Evolutionary conservation across 129 eudicot genomes (phyloP), one percentile per base, ranked within the genome.

Genomic region (Artemisia tridentata): DNA sequence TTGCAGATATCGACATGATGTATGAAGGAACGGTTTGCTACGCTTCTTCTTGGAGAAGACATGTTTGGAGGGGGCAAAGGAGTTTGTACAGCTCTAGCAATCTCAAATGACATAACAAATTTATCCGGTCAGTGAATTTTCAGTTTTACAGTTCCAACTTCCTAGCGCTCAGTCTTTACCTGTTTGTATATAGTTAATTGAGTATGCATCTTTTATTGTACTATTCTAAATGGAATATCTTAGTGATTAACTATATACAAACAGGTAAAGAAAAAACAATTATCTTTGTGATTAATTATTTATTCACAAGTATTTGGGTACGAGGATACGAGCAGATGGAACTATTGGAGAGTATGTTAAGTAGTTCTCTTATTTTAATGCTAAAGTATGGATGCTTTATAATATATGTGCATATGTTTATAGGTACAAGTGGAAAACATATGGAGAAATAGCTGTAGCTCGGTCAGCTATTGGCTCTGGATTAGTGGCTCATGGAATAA

Each of bases 21-120:
- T n/a, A n/a, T n/a, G n/a, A 92, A 89, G 82, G 96, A 89, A 66
- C 87, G 98, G 67, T 92, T 92, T 70, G 96, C 96, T 16, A 92
- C 89, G 82, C 91, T 92, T 9, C 91, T 92, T 71, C 88, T 92
- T 8, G 98, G 98, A 38, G 96, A 92, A 79, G 98, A 89, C 76
- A 92, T 92, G 98, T 87, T 95, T 76, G 95, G 98, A 52, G 96
- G 95, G 27, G 96, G 96, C 3, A 92, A 89, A 83, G 98, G 98
- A 61, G 98, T 92, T 68, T 86, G 90, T 63, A 81, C 98, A 51
- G 92, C 96, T 5, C 80, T 92, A 55, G 96, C 98, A 0, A 89
- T 92, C 76, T 89, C 96, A 47, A 87, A 89, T 64, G 96, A 96
- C 17, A 92, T 92, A 63, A 92, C 98, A 13, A n/a, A n/a, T n/a